Evolutionary conservation across 1,284 basidiomycete genomes (phyloP).

Genomic region (Cryptococcus sp.): DNA sequence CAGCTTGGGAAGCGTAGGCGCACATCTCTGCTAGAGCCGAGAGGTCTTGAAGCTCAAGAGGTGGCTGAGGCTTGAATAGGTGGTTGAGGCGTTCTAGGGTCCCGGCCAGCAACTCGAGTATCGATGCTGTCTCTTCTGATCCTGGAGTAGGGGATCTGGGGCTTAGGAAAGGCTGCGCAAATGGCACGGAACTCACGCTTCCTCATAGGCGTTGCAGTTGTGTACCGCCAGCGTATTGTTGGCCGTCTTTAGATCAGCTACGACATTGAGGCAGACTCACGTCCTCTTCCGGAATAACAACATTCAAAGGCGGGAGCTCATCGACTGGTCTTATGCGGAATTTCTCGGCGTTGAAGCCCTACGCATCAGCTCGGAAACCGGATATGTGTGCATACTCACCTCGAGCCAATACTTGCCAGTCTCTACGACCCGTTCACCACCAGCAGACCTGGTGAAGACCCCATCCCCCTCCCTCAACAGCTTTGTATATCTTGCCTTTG

Average conservation of each 20-base stretch:
- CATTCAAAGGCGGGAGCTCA: slow-evolving; percentile 20
- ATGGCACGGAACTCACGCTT: slow-evolving; percentile 7
- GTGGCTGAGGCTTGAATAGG: slow-evolving; percentile 54
- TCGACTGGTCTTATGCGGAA: slow-evolving; percentile 16
- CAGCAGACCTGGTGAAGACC: slow-evolving; percentile 65
- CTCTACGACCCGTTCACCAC: slow-evolving; percentile 60
- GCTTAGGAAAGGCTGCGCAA: slow-evolving; percentile 45
- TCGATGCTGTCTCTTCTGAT: slow-evolving; percentile 53
- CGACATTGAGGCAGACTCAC: slow-evolving; percentile 5
- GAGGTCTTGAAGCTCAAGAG: slow-evolving; percentile 58
- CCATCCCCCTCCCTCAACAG: slow-evolving; percentile 49
- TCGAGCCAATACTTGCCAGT: slow-evolving; percentile 66
- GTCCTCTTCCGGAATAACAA: slow-evolving; percentile 34
- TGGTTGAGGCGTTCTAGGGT: slow-evolving; percentile 55
- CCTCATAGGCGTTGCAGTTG: slow-evolving; percentile 61
- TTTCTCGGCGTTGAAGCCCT: slow-evolving; percentile 22
- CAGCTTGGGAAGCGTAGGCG: slow-evolving; percentile 61
- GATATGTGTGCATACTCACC: slow-evolving; percentile 47
- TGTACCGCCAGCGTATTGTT: slow-evolving; percentile 72
- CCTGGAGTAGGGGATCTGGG: slow-evolving; percentile 12
- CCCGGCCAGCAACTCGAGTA: slow-evolving; percentile 57
- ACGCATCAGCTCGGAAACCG: slow-evolving; percentile 51
- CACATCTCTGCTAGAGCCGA: slow-evolving; percentile 67
- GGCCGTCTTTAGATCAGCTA: slow-evolving; percentile 32
- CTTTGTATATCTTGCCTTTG: slow-evolving; percentile 18